These are phyloP conservation scores for Lepidium didymum DNA, from an alignment of 345 rosid genomes.

Conservation along the genomic window DNA sequence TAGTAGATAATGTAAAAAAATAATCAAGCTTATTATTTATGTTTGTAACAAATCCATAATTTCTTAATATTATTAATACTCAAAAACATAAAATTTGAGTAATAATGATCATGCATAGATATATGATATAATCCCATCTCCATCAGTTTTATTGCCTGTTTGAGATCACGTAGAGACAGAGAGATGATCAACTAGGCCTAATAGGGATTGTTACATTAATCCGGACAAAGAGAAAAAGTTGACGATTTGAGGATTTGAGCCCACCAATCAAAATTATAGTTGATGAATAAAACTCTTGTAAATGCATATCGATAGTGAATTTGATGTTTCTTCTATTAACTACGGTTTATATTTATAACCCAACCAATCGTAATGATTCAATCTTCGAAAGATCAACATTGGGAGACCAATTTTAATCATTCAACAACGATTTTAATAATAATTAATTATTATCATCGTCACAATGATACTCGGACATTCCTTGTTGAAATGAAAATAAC, in stretches of 20 bases:
- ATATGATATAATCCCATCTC: neutral
- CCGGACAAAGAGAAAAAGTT: conserved; percentile 21
- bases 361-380: neutral
- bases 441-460: too few species aligned
- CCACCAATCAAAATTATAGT: neutral
- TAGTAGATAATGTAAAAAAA: too few species aligned
- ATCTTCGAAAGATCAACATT: neutral
- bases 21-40: neutral
- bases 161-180: neutral
- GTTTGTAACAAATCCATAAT: neutral
- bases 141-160: neutral
- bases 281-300: neutral
- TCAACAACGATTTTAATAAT: too few species aligned
- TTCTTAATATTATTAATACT: neutral
- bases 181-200: conserved; percentile 12
- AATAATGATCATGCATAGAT: neutral
- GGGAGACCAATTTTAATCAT: too few species aligned
- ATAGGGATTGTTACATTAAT: conserved; percentile 15
- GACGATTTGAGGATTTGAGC: conserved; percentile 8
- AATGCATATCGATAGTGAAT: neutral
- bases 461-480: neutral
- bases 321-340: neutral
- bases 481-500: conserved; percentile 8
- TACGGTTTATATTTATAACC: neutral
- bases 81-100: neutral